Evolutionary conservation across 768 basidiomycete genomes (phyloP).

Genomic region (Lactifluus pinguis): DNA sequence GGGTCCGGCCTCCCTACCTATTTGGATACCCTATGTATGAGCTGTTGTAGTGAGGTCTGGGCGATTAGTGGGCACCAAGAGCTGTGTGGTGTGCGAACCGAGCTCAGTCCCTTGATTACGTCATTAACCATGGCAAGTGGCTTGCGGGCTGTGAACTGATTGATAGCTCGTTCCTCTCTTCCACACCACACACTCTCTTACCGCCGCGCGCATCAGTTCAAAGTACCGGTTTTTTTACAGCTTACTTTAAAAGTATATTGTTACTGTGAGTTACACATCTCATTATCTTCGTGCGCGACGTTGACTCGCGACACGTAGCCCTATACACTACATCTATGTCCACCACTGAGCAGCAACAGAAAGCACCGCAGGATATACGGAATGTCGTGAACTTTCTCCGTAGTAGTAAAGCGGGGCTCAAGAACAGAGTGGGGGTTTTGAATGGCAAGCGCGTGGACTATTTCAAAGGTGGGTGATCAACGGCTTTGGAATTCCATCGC

Average conservation of each 20-base stretch:
- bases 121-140: neutral
- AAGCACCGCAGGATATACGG: constrained; percentile 71
- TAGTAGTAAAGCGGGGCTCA: constrained; percentile 77
- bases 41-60: too few species aligned
- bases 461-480: constrained; percentile 75
- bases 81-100: too few species aligned
- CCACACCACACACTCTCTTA: neutral
- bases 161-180: neutral
- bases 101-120: neutral
- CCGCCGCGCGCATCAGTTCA: constrained; percentile 4
- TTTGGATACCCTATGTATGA: too few species aligned
- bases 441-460: constrained; percentile 95
- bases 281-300: neutral
- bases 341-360: constrained; percentile 61
- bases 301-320: neutral
- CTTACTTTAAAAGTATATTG: neutral
- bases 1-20: too few species aligned
- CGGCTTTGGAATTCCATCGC: neutral
- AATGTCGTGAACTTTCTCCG: constrained; percentile 84
- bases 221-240: neutral
- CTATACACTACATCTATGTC: constrained; percentile 24
- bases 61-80: too few species aligned
- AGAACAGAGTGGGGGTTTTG: constrained; percentile 80
- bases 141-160: too few species aligned
- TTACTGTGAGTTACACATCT: constrained; percentile 4